Percentiles rank a stretch among this genome's conserved stretches.
Conservation (phyloP, 805 yeast species). For the Cyberlindnera euphorbiiphila region DNA sequence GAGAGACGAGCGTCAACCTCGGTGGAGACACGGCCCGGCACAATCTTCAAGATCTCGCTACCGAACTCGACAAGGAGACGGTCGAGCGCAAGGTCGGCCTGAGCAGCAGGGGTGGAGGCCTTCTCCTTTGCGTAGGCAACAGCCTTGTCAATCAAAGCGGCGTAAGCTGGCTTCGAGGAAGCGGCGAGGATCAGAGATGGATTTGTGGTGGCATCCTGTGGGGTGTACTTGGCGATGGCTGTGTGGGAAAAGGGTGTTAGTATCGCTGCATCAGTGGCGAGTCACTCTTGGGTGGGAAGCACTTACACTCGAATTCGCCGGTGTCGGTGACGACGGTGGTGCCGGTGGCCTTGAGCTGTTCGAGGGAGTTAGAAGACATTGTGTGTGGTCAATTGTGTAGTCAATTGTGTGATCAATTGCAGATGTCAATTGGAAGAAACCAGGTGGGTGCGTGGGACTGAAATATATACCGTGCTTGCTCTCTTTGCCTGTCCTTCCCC, state of each 20-base stretch:
- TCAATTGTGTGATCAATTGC: too few relatives aligned
- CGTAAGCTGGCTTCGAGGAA: slow-evolving; percentile 83
- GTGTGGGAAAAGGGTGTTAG: not conserved
- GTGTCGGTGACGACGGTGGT: slow-evolving; percentile 98
- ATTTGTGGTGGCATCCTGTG: slow-evolving; percentile 99
- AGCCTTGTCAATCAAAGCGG: slow-evolving; percentile 86
- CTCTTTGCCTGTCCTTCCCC: not conserved
- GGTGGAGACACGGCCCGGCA: slow-evolving; percentile 98
- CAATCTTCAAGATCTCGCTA: slow-evolving; percentile 83
- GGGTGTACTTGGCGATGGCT: slow-evolving; percentile 92
- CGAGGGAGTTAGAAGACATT: slow-evolving; percentile 65
- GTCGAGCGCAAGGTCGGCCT: slow-evolving; percentile 84
- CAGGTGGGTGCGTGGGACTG: too few relatives aligned
- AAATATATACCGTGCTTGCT: too few relatives aligned
- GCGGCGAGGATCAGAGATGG: slow-evolving; percentile 98
- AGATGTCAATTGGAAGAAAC: too few relatives aligned
- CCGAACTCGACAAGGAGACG: slow-evolving; percentile 95
- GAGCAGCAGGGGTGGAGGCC: slow-evolving; percentile 46
- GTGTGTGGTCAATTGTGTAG: slow-evolving; percentile 9
- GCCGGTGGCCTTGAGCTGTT: slow-evolving; percentile 90
- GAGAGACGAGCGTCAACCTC: slow-evolving; percentile 99
- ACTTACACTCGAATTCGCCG: slow-evolving; percentile 83
- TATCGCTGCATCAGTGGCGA: not conserved
- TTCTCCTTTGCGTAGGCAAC: slow-evolving; percentile 75
- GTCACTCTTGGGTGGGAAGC: not conserved